These are phyloP conservation scores for Boletus tylopilopsis DNA, from an alignment of 768 basidiomycete genomes.

Conservation along the genomic window DNA sequence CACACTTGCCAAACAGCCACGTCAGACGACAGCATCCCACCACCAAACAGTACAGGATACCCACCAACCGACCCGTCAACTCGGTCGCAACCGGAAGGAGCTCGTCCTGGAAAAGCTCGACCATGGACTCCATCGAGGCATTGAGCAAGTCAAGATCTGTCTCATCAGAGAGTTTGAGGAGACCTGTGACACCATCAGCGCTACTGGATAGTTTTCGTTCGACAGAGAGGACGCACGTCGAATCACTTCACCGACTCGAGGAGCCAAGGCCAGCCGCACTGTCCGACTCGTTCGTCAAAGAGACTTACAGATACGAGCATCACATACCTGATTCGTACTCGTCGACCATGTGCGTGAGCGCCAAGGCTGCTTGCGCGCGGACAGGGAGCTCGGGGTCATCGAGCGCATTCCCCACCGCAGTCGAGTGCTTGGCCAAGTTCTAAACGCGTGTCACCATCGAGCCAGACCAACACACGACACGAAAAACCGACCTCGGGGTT, in stretches of 20 bases:
- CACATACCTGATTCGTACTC: conserved; percentile 57
- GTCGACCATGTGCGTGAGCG: conserved; percentile 72
- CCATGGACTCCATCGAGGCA: conserved; percentile 80
- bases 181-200: conserved; percentile 41
- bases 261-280: conserved; percentile 69
- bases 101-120: conserved; percentile 80
- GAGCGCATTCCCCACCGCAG: conserved; percentile 59
- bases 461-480: background rate
- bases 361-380: conserved; percentile 76
- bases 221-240: conserved; percentile 49
- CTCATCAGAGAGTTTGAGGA: conserved; percentile 89
- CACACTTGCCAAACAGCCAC: conserved; percentile 46
- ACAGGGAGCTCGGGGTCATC: conserved; percentile 82
- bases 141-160: conserved; percentile 86
- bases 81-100: conserved; percentile 82
- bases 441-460: conserved; percentile 24
- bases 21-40: background rate
- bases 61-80: conserved; percentile 70
- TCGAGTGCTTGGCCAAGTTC: conserved; percentile 63
- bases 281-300: background rate
- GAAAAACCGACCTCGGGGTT: conserved; percentile 49
- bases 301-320: background rate
- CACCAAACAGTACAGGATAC: conserved; percentile 22
- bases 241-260: conserved; percentile 82
- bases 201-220: background rate